phyloP scores from a whole-genome alignment of 345 rosid genomes.

The Citrus trifoliata region DNA sequence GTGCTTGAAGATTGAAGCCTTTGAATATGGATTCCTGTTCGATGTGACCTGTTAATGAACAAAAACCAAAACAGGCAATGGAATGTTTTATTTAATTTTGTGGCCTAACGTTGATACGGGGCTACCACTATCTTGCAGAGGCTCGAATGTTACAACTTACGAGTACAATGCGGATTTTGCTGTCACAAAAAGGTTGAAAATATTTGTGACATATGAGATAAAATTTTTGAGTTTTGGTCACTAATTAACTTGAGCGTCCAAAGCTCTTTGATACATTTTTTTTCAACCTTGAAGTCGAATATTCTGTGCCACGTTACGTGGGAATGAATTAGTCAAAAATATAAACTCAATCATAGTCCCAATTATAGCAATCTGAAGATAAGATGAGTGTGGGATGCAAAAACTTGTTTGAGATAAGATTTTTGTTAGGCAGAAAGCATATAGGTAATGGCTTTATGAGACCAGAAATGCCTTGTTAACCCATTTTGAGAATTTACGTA shows the following conservation, averaged over 20 bases:
- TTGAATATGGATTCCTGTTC: neutral
- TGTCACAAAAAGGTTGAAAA: no score
- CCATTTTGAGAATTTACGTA: conserved; percentile 9
- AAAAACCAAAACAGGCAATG: neutral
- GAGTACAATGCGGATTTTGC: no score
- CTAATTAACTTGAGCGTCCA: no score
- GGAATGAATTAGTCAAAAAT: neutral
- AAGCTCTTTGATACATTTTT: no score
- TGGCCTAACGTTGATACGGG: no score
- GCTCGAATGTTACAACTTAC: no score
- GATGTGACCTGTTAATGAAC: neutral
- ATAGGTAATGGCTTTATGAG: conserved; percentile 18
- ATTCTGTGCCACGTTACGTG: neutral
- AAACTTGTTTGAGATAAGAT: neutral
- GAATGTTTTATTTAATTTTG: neutral
- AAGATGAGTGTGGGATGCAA: neutral
- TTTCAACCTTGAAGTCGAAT: no score
- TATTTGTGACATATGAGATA: no score
- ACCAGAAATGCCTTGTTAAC: conserved; percentile 1
- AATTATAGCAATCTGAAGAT: neutral
- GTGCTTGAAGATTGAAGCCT: neutral
- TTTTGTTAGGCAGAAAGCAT: neutral
- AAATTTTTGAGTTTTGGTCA: no score
- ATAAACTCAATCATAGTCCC: neutral
- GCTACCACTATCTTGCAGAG: no score